phyloP scores from a whole-genome alignment of 805 yeast species.

The Hanseniaspora pseudoguilliermondii region DNA sequence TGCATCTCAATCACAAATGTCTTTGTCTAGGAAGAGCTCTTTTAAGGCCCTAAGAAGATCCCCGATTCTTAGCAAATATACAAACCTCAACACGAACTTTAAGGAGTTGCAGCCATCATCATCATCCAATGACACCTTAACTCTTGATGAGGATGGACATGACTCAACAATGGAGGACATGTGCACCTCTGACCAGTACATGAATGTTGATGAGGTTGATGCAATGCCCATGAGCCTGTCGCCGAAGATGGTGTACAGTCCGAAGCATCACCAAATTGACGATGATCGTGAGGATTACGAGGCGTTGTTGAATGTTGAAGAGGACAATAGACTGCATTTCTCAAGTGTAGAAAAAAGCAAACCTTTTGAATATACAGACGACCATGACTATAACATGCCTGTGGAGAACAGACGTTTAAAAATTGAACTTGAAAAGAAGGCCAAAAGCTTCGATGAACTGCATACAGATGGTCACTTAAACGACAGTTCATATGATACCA shows the following conservation, averaged over 20 bases:
- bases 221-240: conserved; percentile 18
- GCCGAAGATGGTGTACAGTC: neutral
- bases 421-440: neutral
- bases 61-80: neutral
- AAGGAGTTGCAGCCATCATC: neutral
- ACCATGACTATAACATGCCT: conserved; percentile 25
- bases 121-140: conserved; percentile 8
- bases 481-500: neutral
- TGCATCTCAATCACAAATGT: neutral
- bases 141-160: conserved; percentile 14
- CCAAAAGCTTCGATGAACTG: conserved; percentile 14
- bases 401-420: neutral
- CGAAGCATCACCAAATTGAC: neutral
- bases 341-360: neutral
- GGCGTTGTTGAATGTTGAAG: neutral
- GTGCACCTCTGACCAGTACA: conserved; percentile 21
- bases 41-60: neutral
- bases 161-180: conserved; percentile 15
- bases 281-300: neutral
- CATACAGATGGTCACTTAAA: neutral
- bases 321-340: neutral
- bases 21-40: conserved; percentile 16
- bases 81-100: neutral
- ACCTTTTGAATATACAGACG: neutral
- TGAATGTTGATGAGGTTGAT: conserved; percentile 29